Conservation (phyloP, 2,329 filamentous ascomycete genomes). For the Fusarium torreyae region DNA sequence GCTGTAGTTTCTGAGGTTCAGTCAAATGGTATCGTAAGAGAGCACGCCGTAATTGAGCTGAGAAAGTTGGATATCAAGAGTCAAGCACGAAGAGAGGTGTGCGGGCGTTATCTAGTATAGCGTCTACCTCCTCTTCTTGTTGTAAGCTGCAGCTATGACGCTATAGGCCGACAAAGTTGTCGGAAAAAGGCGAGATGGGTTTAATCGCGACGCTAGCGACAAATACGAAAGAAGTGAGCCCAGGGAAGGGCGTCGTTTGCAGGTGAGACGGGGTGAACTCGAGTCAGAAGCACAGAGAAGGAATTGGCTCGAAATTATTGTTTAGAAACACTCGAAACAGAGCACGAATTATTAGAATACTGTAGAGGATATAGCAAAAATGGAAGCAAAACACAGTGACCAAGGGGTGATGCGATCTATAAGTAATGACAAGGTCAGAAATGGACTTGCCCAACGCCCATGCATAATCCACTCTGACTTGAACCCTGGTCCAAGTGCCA, state of each 20-base stretch:
- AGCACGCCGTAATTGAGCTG: not conserved
- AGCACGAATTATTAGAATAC: not conserved
- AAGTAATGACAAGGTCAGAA: conserved; percentile 27
- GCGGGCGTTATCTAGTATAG: conserved; percentile 20
- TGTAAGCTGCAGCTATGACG: conserved; percentile 45
- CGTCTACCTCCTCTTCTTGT: conserved; percentile 4
- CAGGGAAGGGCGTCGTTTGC: conserved; percentile 23
- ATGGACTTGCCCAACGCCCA: not conserved
- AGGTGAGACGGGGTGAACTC: not conserved
- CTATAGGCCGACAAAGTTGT: conserved; percentile 28
- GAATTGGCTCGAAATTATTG: conserved; percentile 15
- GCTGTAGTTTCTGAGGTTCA: conserved; percentile 1
- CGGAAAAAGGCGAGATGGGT: conserved; percentile 13
- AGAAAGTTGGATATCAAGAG: not conserved
- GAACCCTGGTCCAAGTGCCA: conserved; percentile 19
- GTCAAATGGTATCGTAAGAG: not conserved
- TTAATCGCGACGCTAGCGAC: conserved; percentile 35
- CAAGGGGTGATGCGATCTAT: conserved; percentile 41
- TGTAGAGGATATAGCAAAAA: not conserved
- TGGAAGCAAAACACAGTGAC: not conserved
- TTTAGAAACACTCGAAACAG: conserved; percentile 5
- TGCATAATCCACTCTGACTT: not conserved
- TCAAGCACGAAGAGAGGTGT: not conserved
- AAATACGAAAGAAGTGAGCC: conserved; percentile 18
- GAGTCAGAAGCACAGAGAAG: conserved; percentile 10